These are phyloP conservation scores for Diplodia intermedia DNA, from an alignment of 2,329 filamentous ascomycete genomes.

Conservation along the genomic window DNA sequence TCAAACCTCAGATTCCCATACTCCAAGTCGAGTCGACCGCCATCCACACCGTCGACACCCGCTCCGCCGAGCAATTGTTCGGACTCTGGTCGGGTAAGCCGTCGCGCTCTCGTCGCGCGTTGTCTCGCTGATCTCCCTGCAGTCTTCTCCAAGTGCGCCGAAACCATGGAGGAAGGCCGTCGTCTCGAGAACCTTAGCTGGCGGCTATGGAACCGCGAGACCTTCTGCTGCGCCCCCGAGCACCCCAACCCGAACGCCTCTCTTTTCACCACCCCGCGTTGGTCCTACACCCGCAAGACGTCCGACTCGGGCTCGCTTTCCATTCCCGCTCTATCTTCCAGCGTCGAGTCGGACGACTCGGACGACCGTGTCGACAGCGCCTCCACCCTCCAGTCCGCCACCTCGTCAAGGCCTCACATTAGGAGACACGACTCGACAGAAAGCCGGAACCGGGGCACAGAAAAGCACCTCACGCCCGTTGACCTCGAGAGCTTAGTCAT, in stretches of 20 bases:
- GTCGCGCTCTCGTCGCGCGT: conserved; percentile 25
- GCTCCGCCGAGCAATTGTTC: conserved; percentile 90
- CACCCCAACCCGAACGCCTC: conserved; percentile 45
- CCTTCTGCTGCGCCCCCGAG: conserved; percentile 79
- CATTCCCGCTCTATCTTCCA: conserved; percentile 56
- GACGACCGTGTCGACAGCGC: conserved; percentile 52
- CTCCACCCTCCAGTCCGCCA: conserved; percentile 56
- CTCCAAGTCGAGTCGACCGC: conserved; percentile 89
- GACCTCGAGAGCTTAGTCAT: conserved; percentile 94
- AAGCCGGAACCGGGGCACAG: conserved; percentile 73
- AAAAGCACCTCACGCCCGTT: conserved; percentile 90
- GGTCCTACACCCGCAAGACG: conserved; percentile 43
- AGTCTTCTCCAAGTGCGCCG: conserved; percentile 95
- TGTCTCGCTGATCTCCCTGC: conserved; percentile 37
- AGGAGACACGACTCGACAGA: conserved; percentile 73
- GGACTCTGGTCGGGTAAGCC: conserved; percentile 94
- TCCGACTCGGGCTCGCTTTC: conserved; percentile 37
- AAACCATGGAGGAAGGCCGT: conserved; percentile 90
- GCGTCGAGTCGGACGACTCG: conserved; percentile 53
- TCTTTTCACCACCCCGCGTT: conserved; percentile 36
- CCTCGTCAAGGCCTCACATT: conserved; percentile 69
- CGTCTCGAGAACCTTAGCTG: conserved; percentile 94
- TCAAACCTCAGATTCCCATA: conserved; percentile 81
- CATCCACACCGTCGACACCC: conserved; percentile 93
- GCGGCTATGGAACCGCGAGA: conserved; percentile 93